These are phyloP conservation scores for Elaeis oleifera DNA, from an alignment of 202 grass and related monocot species.

Conservation along the genomic window DNA sequence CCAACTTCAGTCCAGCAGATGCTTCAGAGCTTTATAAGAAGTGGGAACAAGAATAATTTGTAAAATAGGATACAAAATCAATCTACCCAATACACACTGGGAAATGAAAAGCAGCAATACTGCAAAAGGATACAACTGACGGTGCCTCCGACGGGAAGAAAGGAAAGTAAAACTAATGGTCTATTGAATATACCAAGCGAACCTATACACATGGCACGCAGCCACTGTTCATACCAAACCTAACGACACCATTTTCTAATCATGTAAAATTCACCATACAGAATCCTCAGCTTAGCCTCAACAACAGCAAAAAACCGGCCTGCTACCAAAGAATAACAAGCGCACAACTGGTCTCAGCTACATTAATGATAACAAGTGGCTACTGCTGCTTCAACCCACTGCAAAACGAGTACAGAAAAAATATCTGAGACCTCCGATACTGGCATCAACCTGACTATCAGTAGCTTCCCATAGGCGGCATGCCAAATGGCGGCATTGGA, in stretches of 20 bases:
- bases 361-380: neutral
- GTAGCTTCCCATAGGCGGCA: conserved; percentile 43
- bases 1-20: too few species aligned
- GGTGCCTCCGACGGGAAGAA: too few species aligned
- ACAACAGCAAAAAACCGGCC: neutral
- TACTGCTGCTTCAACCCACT: neutral
- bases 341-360: neutral
- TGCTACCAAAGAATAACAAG: neutral
- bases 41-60: too few species aligned
- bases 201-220: conserved; percentile 6
- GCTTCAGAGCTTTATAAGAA: too few species aligned
- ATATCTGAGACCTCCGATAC: neutral
- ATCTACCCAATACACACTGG: too few species aligned
- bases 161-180: too few species aligned
- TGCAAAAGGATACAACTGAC: too few species aligned
- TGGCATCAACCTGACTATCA: neutral
- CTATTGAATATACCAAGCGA: too few species aligned
- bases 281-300: neutral
- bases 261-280: neutral
- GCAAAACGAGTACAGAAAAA: neutral
- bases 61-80: too few species aligned
- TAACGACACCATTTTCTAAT: neutral
- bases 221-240: neutral
- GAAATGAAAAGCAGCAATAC: too few species aligned
- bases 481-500: conserved; percentile 60